Conservation (phyloP, 2,329 filamentous ascomycete species). For the Gremmenia infestans region DNA sequence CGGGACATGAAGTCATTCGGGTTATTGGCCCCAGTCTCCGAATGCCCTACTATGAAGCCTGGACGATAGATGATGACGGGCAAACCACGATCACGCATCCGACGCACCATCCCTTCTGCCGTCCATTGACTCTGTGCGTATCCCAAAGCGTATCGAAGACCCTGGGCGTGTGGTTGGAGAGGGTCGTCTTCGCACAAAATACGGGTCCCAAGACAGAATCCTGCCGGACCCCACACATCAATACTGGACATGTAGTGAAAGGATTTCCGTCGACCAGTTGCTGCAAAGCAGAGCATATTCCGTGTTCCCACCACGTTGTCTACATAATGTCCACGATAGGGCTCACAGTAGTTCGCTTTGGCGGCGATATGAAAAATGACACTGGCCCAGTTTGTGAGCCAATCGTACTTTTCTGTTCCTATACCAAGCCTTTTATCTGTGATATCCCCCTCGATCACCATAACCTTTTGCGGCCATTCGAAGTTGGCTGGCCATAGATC, state of each 20-base stretch:
- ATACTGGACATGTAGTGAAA: conserved; percentile 1
- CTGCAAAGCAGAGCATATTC: neutral
- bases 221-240: neutral
- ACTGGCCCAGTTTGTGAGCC: neutral
- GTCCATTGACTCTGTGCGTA: neutral
- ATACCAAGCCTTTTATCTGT: too few species aligned
- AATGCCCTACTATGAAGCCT: neutral
- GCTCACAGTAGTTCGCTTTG: neutral
- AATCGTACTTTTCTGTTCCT: neutral
- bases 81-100: neutral
- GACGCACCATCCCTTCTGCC: neutral
- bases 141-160: neutral
- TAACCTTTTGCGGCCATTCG: neutral
- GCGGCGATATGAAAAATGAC: neutral
- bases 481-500: neutral
- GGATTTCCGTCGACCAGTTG: neutral
- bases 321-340: neutral
- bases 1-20: neutral
- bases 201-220: neutral
- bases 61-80: conserved; percentile 1
- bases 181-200: neutral
- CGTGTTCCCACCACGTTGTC: neutral
- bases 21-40: neutral
- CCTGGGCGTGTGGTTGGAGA: neutral
- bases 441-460: too few species aligned